These are phyloP conservation scores for Nicotiana benthamiana DNA, from an alignment of 257 asterid species.

Conservation along the genomic window DNA sequence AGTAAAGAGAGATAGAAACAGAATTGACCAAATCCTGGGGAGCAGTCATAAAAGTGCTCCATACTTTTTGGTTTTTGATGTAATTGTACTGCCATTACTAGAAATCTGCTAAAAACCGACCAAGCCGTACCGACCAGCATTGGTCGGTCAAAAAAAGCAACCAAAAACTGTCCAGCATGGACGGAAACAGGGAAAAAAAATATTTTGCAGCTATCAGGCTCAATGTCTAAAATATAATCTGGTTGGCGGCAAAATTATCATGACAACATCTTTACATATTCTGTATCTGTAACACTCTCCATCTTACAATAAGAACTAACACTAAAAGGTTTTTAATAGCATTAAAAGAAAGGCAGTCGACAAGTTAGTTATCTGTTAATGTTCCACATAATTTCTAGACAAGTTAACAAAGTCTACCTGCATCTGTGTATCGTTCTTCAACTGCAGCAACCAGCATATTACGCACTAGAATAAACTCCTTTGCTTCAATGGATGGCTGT, in stretches of 20 bases:
- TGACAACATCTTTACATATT: background rate
- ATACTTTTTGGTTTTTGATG: background rate
- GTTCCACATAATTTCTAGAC: background rate
- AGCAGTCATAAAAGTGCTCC: too few relatives aligned
- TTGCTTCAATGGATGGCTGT: constrained; percentile 34
- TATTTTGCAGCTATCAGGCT: background rate
- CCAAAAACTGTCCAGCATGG: too few relatives aligned
- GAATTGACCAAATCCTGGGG: background rate
- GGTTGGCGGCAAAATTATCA: background rate
- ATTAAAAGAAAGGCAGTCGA: background rate
- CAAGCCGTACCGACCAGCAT: too few relatives aligned
- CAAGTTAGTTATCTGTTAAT: background rate
- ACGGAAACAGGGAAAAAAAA: too few relatives aligned
- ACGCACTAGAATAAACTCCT: constrained; percentile 43
- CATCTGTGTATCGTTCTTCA: constrained; percentile 50
- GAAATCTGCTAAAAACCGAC: too few relatives aligned
- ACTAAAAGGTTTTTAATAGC: background rate
- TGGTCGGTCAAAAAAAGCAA: too few relatives aligned
- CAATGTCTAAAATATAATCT: background rate
- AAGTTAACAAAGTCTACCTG: constrained; percentile 25
- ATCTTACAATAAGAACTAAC: background rate
- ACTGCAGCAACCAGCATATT: constrained; percentile 49
- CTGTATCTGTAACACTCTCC: background rate
- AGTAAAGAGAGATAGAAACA: background rate
- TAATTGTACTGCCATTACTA: background rate